phyloP scores from a whole-genome alignment of 257 asterid species.

The Sherardia arvensis region DNA sequence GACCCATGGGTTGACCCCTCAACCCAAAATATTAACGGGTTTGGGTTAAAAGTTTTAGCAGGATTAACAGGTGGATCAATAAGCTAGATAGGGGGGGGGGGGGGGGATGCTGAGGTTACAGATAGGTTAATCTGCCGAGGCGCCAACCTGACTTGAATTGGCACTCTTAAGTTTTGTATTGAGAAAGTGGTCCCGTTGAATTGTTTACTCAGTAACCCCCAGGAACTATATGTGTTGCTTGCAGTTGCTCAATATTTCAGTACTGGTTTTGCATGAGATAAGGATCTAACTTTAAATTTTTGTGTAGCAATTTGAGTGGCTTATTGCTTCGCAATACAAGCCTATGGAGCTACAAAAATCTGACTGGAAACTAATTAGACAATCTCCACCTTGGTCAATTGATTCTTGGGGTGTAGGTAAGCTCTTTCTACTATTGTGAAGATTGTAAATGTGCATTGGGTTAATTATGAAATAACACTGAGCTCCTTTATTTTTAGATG shows the following conservation, averaged over 20 bases:
- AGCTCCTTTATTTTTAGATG: neutral
- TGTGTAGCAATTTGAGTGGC: constrained; percentile 95
- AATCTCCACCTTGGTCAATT: constrained; percentile 88
- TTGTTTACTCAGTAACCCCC: neutral
- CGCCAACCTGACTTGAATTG: neutral
- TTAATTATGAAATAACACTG: neutral
- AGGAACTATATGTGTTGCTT: neutral
- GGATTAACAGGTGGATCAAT: neutral
- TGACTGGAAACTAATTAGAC: constrained; percentile 84
- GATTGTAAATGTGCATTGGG: neutral
- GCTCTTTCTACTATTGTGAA: constrained; percentile 20
- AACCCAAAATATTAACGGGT: neutral
- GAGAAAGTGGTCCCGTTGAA: neutral
- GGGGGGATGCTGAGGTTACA: neutral
- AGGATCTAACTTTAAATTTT: constrained; percentile 7
- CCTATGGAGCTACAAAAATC: constrained; percentile 82
- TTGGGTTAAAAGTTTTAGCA: neutral
- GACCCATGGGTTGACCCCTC: neutral
- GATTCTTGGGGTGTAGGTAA: constrained; percentile 99
- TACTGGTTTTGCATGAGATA: neutral
- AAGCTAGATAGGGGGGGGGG: neutral
- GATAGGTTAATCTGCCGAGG: neutral
- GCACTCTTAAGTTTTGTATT: too few species aligned
- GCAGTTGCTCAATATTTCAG: neutral
- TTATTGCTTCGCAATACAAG: constrained; percentile 90